These are phyloP conservation scores for Solanum hybrid DNA, from an alignment of 305 asterid species.

Conservation along the genomic window DNA sequence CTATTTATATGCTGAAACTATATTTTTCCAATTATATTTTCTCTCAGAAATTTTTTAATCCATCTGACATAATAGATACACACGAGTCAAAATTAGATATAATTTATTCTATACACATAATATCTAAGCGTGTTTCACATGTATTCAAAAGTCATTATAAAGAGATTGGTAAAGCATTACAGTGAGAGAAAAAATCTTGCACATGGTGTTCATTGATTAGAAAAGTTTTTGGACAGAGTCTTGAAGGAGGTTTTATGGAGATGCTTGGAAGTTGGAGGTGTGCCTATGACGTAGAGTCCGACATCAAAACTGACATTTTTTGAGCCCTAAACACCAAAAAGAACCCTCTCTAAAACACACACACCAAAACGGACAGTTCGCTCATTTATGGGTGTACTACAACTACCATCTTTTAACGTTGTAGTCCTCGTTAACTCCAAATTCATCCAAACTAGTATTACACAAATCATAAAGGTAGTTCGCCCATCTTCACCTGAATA, in stretches of 20 bases:
- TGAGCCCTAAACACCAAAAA: neutral
- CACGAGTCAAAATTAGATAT: neutral
- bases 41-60: too few relatives aligned
- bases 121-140: neutral
- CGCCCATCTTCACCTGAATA: too few relatives aligned
- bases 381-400: too few relatives aligned
- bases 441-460: too few relatives aligned
- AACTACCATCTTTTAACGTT: too few relatives aligned
- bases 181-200: neutral
- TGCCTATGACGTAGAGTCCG: neutral
- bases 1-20: neutral
- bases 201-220: neutral
- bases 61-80: neutral
- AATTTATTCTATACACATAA: neutral
- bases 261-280: neutral
- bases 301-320: neutral
- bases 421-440: too few relatives aligned
- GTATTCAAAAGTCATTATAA: neutral
- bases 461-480: too few relatives aligned
- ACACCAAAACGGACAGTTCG: neutral
- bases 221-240: neutral
- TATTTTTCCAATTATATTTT: neutral
- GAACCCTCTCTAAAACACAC: neutral
- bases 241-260: neutral
- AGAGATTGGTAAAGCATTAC: accelerated